These are phyloP conservation scores for Paraphoma chrysanthemicola DNA, from an alignment of 2,329 filamentous ascomycete species.

Conservation along the genomic window DNA sequence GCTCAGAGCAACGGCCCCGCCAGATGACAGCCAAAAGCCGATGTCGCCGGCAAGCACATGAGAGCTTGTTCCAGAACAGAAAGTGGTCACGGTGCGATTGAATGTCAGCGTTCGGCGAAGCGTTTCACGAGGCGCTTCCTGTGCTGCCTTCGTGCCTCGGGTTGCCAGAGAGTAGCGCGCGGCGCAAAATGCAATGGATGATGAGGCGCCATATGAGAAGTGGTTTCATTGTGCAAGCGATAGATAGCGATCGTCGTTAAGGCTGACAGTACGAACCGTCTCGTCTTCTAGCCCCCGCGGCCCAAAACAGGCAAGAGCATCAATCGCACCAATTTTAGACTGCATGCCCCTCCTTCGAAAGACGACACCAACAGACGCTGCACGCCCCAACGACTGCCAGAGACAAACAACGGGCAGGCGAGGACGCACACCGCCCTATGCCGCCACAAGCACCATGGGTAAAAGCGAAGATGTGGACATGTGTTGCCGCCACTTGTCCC, in stretches of 20 bases:
- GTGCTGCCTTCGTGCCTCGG: conserved; percentile 4
- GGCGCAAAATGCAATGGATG: background rate
- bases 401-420: conserved; percentile 1
- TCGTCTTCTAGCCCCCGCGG: background rate
- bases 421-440: conserved; percentile 7
- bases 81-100: conserved; percentile 18
- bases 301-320: background rate
- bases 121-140: conserved; percentile 30
- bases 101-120: conserved; percentile 11
- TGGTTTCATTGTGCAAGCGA: too few relatives aligned
- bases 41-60: conserved; percentile 18
- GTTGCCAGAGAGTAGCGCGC: conserved; percentile 1
- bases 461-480: conserved; percentile 7
- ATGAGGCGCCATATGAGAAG: background rate
- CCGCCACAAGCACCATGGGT: conserved; percentile 1
- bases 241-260: background rate
- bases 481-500: conserved; percentile 11
- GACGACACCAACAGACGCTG: background rate
- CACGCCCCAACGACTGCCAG: conserved; percentile 1
- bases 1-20: background rate
- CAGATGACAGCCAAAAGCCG: conserved; percentile 6
- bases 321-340: conserved; percentile 7
- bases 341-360: conserved; percentile 1
- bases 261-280: background rate
- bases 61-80: conserved; percentile 21